Evolutionary conservation across 129 eudicot species (phyloP), one percentile per base, ranked within the genome.

Genomic region (Daucus carota): DNA sequence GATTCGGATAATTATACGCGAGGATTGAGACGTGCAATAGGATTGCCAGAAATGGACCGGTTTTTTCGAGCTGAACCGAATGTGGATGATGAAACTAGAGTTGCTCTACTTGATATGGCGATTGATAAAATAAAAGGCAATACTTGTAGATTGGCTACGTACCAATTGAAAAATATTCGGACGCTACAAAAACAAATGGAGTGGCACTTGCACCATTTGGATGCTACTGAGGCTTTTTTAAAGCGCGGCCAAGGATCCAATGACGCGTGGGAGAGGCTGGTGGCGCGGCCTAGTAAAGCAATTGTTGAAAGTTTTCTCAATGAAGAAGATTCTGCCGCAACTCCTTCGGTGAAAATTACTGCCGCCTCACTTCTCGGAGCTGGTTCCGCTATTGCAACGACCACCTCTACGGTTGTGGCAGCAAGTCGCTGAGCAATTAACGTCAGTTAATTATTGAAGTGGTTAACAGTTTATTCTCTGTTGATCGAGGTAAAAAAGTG

Each of bases 11-110:
- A 60, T 22, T 84, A 78, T 63, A 73, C 83, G 1, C 50, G 43
- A 4, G 96, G 96, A 31, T 57, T 89, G 1, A 74, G 86, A 29
- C 89, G 89, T 0, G 96, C 96, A 0, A 89, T 89, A 12, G 96
- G 91, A 22, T 89, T 87, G 12, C 90, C 96, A 2, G 96, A 89
- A 76, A 43, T 89, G 81, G 88, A 85, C 29, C 71, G 17, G 28
- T 87, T 75, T 43, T 78, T 87, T 2, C 18, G 77, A 22, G 72
- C 70, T 41, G 67, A 75, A 1, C 28, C 26, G 2, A 46, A 31
- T 3, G 76, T 44, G 34, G 84, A 86, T 43, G 67, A 70, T 0
- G 75, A 76, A n/a, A 76, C 78, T 28, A 36, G 74, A 59, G 77
- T 14, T 0, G 36, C 26, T 10, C 73, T 85, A 8, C 83, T 86